A percentile compares a stretch with the other conserved stretches of the same genome.
Conservation (phyloP, 1,284 basidiomycete species). For the Peniophora sp. region DNA sequence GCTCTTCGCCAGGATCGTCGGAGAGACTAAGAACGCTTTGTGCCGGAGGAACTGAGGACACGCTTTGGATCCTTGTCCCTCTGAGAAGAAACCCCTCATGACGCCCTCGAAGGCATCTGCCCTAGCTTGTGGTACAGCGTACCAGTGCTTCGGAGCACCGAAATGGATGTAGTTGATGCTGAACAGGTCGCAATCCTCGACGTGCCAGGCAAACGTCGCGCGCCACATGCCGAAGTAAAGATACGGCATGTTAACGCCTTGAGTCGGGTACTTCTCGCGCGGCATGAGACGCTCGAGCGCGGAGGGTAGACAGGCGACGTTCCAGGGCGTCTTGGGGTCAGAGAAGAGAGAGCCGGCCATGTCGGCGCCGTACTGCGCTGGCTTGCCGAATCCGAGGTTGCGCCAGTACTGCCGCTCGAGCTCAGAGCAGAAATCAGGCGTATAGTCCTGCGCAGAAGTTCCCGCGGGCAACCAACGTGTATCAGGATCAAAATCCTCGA, state of each 20-base stretch:
- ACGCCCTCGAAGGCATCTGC: conserved; percentile 72
- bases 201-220: conserved; percentile 98
- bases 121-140: conserved; percentile 85
- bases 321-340: conserved; percentile 80
- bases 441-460: conserved; percentile 70
- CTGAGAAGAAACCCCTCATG: conserved; percentile 87
- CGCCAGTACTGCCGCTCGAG: conserved; percentile 93
- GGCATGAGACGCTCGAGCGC: conserved; percentile 79
- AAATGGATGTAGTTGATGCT: conserved; percentile 99
- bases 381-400: conserved; percentile 78
- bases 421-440: conserved; percentile 76
- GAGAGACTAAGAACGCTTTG: conserved; percentile 94
- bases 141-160: conserved; percentile 97
- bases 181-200: conserved; percentile 96
- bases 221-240: conserved; percentile 99
- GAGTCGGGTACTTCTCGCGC: conserved; percentile 60
- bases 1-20: conserved; percentile 71
- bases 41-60: conserved; percentile 95
- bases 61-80: conserved; percentile 69
- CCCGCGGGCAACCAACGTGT: conserved; percentile 73
- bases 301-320: conserved; percentile 87
- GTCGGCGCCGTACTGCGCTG: conserved; percentile 96
- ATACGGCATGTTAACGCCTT: conserved; percentile 96
- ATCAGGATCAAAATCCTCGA: conserved; percentile 62
- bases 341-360: conserved; percentile 87